Percentiles rank a stretch among this genome's conserved stretches.
Conservation (phyloP, 1,284 basidiomycete species). For the Termitomyces sp. region DNA sequence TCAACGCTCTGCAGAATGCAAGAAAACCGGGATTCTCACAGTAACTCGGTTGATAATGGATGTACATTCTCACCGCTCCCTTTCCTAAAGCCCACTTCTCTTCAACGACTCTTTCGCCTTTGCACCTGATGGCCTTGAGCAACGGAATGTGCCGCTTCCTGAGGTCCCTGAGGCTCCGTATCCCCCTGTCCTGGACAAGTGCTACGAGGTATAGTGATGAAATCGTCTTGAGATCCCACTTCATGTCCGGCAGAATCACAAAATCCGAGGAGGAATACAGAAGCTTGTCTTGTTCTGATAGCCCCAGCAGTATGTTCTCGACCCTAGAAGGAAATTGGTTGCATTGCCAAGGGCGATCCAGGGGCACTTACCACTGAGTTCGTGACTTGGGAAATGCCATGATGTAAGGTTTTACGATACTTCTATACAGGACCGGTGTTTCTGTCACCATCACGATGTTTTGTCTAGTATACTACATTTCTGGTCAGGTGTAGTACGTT, state of each 20-base stretch:
- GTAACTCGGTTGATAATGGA: conserved; percentile 96
- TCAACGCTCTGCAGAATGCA: neutral
- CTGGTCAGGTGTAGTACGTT: neutral
- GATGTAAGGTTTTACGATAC: conserved; percentile 78
- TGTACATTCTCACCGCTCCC: conserved; percentile 71
- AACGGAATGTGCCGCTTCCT: conserved; percentile 60
- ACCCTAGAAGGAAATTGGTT: conserved; percentile 53
- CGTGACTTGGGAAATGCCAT: conserved; percentile 64
- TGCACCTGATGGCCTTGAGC: conserved; percentile 59
- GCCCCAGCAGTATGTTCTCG: conserved; percentile 78
- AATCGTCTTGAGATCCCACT: conserved; percentile 84
- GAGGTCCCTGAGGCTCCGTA: conserved; percentile 73
- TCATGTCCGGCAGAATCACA: conserved; percentile 87
- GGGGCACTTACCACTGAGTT: conserved; percentile 67
- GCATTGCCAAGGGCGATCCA: neutral
- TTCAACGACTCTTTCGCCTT: conserved; percentile 48
- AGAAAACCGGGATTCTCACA: conserved; percentile 54
- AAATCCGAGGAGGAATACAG: conserved; percentile 72
- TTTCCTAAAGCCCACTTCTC: conserved; percentile 58
- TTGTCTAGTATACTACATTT: conserved; percentile 73
- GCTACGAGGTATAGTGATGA: conserved; percentile 74
- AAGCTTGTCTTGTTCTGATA: conserved; percentile 76
- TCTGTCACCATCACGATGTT: conserved; percentile 71
- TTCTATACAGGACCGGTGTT: conserved; percentile 70
- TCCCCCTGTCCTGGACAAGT: conserved; percentile 50